Conservation (phyloP, 78 protist genomes). For the Chrysochromulina parva region DNA sequence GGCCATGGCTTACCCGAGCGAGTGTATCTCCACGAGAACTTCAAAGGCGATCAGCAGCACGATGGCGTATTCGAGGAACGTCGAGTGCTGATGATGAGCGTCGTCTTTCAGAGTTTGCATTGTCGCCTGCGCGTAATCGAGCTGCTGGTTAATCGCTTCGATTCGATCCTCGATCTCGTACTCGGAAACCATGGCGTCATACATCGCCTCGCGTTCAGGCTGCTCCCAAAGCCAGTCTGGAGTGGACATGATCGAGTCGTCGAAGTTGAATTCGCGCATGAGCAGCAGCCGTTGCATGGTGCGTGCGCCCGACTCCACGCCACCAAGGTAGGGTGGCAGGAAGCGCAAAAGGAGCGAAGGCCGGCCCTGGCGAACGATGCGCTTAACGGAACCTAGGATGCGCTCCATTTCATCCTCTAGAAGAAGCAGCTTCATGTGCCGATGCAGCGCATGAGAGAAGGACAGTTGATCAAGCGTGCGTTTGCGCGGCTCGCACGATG, state of each 20-base stretch:
- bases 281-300: not conserved
- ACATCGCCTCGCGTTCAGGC: not conserved
- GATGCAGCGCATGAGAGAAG: not conserved
- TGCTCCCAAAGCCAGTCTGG: constrained; percentile 11
- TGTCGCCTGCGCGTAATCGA: not conserved
- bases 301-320: not conserved
- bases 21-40: not conserved
- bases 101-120: not conserved
- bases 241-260: not conserved
- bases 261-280: constrained; percentile 18
- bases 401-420: not conserved
- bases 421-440: not conserved
- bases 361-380: not conserved
- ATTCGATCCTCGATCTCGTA: not conserved
- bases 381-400: not conserved
- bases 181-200: not conserved
- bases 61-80: not conserved
- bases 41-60: not conserved
- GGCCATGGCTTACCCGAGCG: too few relatives aligned
- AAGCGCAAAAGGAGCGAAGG: not conserved
- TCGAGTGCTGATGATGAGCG: not conserved
- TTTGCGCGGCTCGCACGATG: not conserved
- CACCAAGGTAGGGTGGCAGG: not conserved
- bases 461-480: constrained; percentile 10
- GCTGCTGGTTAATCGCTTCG: not conserved